A percentile compares a stretch with the other conserved stretches of the same genome.
Evolutionary conservation across 2,329 filamentous ascomycete species (phyloP).

Genomic region (Epichloe scottii): DNA sequence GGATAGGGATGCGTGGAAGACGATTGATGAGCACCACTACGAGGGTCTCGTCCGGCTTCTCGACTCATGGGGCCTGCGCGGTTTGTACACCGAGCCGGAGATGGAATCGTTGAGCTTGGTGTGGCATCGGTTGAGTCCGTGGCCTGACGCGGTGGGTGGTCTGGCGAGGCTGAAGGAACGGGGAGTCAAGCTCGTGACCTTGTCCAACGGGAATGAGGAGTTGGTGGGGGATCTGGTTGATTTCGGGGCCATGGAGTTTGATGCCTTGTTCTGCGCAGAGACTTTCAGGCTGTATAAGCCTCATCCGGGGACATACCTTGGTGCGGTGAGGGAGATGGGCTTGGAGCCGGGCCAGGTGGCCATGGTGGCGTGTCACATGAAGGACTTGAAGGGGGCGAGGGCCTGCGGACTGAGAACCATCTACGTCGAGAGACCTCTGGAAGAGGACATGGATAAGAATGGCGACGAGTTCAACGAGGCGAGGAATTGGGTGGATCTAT

Average conservation of each 20-base stretch:
- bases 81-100: constrained; percentile 50
- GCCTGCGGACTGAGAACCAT: constrained; percentile 53
- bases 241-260: constrained; percentile 49
- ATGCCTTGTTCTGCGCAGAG: constrained; percentile 51
- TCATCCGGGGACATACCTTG: constrained; percentile 51
- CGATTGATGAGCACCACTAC: constrained; percentile 60
- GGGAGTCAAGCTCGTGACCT: constrained; percentile 44
- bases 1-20: constrained; percentile 42
- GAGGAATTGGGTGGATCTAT: constrained; percentile 30
- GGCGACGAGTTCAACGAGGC: constrained; percentile 37
- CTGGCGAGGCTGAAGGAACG: constrained; percentile 38
- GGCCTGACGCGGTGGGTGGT: constrained; percentile 49
- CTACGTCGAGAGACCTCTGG: constrained; percentile 56
- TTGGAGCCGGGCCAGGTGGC: constrained; percentile 49
- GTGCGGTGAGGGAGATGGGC: constrained; percentile 48
- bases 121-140: constrained; percentile 63
- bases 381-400: constrained; percentile 55
- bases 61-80: constrained; percentile 37
- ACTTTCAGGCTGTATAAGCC: constrained; percentile 69
- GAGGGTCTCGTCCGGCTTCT: constrained; percentile 50
- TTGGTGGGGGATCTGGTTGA: constrained; percentile 53
- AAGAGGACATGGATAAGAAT: constrained; percentile 49
- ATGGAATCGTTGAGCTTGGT: constrained; percentile 49
- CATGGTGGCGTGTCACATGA: constrained; percentile 66
- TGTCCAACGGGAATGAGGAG: constrained; percentile 62